Evolutionary conservation across 345 rosid genomes (phyloP).

Genomic region (Dipteronia sinensis): DNA sequence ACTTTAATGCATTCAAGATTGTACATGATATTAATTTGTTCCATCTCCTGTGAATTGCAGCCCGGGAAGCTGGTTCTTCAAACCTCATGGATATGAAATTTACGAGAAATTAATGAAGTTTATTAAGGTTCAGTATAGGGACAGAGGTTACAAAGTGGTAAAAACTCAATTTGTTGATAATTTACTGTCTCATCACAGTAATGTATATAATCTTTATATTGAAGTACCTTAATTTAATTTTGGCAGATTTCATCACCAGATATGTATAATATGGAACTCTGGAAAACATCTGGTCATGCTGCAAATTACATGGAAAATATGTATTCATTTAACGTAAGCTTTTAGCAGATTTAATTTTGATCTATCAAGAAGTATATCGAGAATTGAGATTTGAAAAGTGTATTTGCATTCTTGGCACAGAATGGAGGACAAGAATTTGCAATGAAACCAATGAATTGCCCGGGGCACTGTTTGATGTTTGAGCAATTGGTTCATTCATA

Average conservation of each 20-base stretch:
- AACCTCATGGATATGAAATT: conserved; percentile 80
- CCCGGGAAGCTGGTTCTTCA: conserved; percentile 98
- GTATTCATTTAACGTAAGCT: conserved; percentile 83
- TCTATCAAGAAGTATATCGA: background rate
- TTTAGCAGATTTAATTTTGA: background rate
- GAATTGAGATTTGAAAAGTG: background rate
- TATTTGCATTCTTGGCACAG: conserved; percentile 37
- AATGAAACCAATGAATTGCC: conserved; percentile 96
- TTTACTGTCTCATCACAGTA: background rate
- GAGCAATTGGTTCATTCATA: conserved; percentile 83
- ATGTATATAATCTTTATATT: too few species aligned
- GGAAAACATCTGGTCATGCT: conserved; percentile 97
- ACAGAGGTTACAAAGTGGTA: conserved; percentile 93
- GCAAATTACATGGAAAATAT: conserved; percentile 94
- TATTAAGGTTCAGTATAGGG: conserved; percentile 68
- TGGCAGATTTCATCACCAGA: conserved; percentile 90
- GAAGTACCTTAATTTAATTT: too few species aligned
- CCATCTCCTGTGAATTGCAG: conserved; percentile 45
- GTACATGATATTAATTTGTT: conserved; percentile 18
- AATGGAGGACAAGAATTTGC: conserved; percentile 93
- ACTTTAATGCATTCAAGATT: conserved; percentile 9
- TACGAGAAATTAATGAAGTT: conserved; percentile 84
- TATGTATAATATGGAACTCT: conserved; percentile 90
- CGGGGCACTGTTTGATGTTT: conserved; percentile 97
- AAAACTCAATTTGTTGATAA: conserved; percentile 14